Conservation (phyloP, 208 protist genomes). For the Phytomonas francai region DNA sequence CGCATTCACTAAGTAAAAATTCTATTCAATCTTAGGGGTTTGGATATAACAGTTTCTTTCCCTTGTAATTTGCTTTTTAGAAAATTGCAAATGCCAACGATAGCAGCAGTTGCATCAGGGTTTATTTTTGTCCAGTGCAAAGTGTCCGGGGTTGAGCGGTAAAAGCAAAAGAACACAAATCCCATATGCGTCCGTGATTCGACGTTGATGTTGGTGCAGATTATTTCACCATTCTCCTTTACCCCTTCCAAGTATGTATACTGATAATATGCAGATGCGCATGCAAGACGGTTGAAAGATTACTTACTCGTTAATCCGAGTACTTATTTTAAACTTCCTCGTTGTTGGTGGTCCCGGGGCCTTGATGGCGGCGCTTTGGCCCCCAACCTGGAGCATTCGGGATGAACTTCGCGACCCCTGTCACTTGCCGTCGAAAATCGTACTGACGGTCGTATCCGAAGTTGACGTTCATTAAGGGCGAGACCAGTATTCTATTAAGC, state of each 20-base stretch:
- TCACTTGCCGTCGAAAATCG: constrained; percentile 68
- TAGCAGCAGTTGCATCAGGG: background rate
- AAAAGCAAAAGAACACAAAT: background rate
- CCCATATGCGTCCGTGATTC: background rate
- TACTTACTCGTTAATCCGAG: constrained; percentile 3
- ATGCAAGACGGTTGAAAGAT: background rate
- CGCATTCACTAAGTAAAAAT: background rate
- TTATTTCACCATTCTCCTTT: background rate
- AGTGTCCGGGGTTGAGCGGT: background rate
- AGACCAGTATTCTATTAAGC: background rate
- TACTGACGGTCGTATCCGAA: constrained; percentile 74
- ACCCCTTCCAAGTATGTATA: background rate
- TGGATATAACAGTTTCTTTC: background rate
- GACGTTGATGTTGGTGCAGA: background rate
- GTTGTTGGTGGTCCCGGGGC: constrained; percentile 25
- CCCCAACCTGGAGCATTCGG: constrained; percentile 86
- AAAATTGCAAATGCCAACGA: background rate
- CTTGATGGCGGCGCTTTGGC: constrained; percentile 75
- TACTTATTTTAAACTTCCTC: constrained; percentile 6
- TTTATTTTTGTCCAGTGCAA: background rate
- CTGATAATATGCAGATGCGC: background rate
- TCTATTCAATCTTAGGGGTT: background rate
- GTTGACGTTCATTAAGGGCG: constrained; percentile 25
- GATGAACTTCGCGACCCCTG: constrained; percentile 82
- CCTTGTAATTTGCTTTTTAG: background rate